phyloP scores from a whole-genome alignment of 805 yeast genomes.

The Barnettozyma siamensis region DNA sequence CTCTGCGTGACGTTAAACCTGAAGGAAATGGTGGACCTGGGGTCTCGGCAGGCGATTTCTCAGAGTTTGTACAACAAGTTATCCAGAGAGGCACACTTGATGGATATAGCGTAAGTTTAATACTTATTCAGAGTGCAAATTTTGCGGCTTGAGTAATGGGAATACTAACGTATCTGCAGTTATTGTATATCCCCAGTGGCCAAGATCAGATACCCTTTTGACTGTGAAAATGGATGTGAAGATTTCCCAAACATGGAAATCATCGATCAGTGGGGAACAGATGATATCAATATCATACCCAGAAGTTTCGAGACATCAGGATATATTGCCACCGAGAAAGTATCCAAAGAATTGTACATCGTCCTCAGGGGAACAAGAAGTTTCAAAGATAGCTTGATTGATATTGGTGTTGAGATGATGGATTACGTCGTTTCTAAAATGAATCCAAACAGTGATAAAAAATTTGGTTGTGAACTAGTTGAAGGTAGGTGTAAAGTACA shows the following conservation, averaged over 20 bases:
- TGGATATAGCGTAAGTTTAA: conserved; percentile 21
- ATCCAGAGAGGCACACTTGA: conserved; percentile 16
- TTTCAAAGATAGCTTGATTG: conserved; percentile 23
- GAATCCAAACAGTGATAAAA: not conserved
- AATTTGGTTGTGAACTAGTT: not conserved
- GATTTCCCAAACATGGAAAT: conserved; percentile 19
- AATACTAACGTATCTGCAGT: not conserved
- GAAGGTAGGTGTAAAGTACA: conserved; percentile 19
- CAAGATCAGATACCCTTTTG: conserved; percentile 18
- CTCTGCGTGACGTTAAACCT: not conserved
- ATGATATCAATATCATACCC: conserved; percentile 12
- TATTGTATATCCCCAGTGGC: conserved; percentile 23
- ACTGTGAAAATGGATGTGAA: conserved; percentile 21
- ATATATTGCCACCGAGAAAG: conserved; percentile 19
- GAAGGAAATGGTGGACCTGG: not conserved
- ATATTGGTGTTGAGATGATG: conserved; percentile 23
- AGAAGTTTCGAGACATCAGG: conserved; percentile 20
- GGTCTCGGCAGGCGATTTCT: conserved; percentile 5
- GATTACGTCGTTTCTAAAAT: conserved; percentile 2
- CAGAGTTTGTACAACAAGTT: conserved; percentile 12
- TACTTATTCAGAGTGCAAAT: too few species aligned
- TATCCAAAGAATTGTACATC: conserved; percentile 8
- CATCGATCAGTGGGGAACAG: conserved; percentile 22
- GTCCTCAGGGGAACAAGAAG: conserved; percentile 24
- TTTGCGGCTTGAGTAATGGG: too few species aligned